Base-by-base conservation (phyloP, 352 stramenopile genomes). In the Globisporangium cylindrosporum region DNA sequence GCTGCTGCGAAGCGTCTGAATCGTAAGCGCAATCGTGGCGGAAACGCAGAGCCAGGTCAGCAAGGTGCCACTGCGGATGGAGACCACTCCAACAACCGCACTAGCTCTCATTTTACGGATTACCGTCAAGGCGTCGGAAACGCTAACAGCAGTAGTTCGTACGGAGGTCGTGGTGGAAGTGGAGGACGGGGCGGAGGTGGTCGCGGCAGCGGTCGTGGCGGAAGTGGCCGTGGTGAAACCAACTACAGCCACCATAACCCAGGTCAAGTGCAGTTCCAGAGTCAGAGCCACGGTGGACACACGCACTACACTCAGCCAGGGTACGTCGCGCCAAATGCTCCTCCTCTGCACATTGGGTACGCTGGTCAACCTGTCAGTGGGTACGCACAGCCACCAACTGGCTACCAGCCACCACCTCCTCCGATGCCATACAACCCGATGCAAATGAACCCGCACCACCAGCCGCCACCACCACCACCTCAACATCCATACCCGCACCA, bases 1-100 rank as follows among this genome's bases (percentile, higher is more conserved):
- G 82, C 86, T 0, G 81, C 75, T 0, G 80, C 85, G 5, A 96
- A 94, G 73, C 76, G 81, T 27, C 66, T 78, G 41, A 88, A 90
- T 57, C 74, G 83, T 4, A 96, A 94, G 58, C 78, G 83, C 25
- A 91, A 88, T 64, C 81, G 82, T 9, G 74, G 72, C 10, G 77
- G 67, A 7, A 61, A 55, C 18, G 34, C 63, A n/a, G 51, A 58
- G 15, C 12, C 20, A 20, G 53, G 22, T 29, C 54, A 56, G 22
- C 55, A 48, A 20, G 6, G 4, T n/a, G 5, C 43, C 29, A 20
- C 20, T 15, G 22, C 6, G 6, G 41, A 32, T 24, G 53, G 53
- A 22, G 59, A 66, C 14, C 51, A 51, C n/a, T 38, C 51, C 14
- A 68, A 58, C 59, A 62, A 71, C 15, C 20, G 46, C 15, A 25